Evolutionary conservation across 2,329 filamentous ascomycete genomes (phyloP), one percentile per base, ranked within the genome.

Genomic region (Neocucurbitaria cava): DNA sequence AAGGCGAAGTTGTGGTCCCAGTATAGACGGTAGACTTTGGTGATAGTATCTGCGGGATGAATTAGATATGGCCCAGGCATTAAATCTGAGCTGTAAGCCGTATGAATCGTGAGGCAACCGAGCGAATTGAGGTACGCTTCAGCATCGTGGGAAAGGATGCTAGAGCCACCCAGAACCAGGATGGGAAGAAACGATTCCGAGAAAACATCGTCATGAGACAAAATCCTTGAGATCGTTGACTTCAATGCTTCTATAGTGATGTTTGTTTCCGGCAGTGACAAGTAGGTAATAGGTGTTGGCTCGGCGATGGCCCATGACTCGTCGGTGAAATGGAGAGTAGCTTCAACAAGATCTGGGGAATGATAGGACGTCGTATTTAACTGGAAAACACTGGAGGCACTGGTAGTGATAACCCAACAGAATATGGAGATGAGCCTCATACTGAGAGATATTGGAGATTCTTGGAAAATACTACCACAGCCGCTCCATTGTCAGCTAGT

Each of bases 1-100:
- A 55, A 55, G 30, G 52, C 52, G 21, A 55, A 55, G 23, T 44
- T 55, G 36, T 53, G 43, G 33, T 59, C 56, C 55, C 52, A 56
- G 46, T 59, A 59, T 28, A 57, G 43, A 10, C 56, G 38, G 44
- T 56, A 61, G 13, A 56, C 52, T 31, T 49, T 59, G 3, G 48
- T 50, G 31, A 61, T 26, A n/a, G 46, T 43, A 26, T 40, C 52
- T 18, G 52, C 53, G 26, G 51, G 48, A 39, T 55, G 52, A 7
- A 58, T 23, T 20, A 58, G 40, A 35, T 61, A 58, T 28, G 48
- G 51, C 15, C 58, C 51, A 18, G 51, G 35, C 33, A 47, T 52
- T 11, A 58, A 31, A 21, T 31, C 31, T 4, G 42, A 24, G 35
- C 33, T 30, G 11, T 26, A 21, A 18, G 30, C 40, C 8, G 39